These are phyloP conservation scores for Piloderma croceum DNA, from an alignment of 768 basidiomycete species.

Conservation along the genomic window DNA sequence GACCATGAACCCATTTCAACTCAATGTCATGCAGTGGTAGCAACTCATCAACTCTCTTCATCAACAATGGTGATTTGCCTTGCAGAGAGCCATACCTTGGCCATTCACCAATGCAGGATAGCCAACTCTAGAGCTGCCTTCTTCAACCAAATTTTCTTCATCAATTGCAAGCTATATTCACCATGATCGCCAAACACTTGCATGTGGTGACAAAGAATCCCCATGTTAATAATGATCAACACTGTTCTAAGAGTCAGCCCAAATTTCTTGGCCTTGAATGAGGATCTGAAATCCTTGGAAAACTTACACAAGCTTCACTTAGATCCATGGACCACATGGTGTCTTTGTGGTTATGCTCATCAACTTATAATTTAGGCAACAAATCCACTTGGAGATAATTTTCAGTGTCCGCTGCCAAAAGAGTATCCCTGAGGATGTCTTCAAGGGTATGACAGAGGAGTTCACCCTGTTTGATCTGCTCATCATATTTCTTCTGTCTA, in stretches of 20 bases:
- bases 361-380: slow-evolving; percentile 9
- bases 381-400: slow-evolving; percentile 11
- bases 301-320: slow-evolving; percentile 10
- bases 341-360: too few species aligned
- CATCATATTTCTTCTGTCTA: too few species aligned
- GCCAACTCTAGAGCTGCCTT: slow-evolving; percentile 13
- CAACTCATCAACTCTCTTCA: slow-evolving; percentile 4
- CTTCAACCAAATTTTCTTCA: slow-evolving; percentile 8
- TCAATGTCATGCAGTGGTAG: slow-evolving; percentile 8
- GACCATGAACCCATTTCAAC: slow-evolving; percentile 9
- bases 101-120: slow-evolving; percentile 10
- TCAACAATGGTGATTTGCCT: slow-evolving; percentile 18
- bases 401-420: slow-evolving; percentile 8
- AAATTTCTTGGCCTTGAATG: slow-evolving; percentile 9
- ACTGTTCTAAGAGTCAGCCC: slow-evolving; percentile 10
- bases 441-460: slow-evolving; percentile 12
- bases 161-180: background rate
- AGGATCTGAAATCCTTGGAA: too few species aligned
- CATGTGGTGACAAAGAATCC: slow-evolving; percentile 4
- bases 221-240: slow-evolving; percentile 4
- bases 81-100: slow-evolving; percentile 7
- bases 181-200: slow-evolving; percentile 5
- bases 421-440: slow-evolving; percentile 13
- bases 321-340: slow-evolving; percentile 8
- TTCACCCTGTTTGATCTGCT: too few species aligned